Conservation (phyloP, 306 rosid genomes). For the Argentina anserina region DNA sequence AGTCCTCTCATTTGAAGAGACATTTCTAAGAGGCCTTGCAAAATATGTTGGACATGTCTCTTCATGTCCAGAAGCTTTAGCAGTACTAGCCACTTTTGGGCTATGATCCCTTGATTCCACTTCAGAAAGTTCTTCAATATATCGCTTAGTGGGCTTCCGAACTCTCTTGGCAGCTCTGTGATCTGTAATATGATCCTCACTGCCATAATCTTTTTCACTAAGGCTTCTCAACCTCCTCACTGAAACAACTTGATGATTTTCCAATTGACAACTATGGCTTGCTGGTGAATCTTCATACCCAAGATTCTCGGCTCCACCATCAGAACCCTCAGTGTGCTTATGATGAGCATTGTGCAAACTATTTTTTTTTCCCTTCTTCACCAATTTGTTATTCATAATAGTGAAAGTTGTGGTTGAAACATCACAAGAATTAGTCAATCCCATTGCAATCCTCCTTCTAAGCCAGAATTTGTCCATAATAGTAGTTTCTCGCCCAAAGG, state of each 20-base stretch:
- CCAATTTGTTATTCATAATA: conserved; percentile 55
- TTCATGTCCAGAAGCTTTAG: conserved; percentile 39
- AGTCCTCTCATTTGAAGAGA: conserved; percentile 49
- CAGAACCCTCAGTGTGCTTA: conserved; percentile 25
- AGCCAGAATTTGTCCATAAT: conserved; percentile 94
- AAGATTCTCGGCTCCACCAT: conserved; percentile 31
- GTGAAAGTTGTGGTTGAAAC: conserved; percentile 67
- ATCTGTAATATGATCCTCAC: conserved; percentile 43
- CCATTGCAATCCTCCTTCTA: conserved; percentile 91
- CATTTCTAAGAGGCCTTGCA: conserved; percentile 42
- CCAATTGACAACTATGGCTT: conserved; percentile 31
- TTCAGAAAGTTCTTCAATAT: conserved; percentile 96
- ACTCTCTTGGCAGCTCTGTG: conserved; percentile 76
- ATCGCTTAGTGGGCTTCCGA: conserved; percentile 90
- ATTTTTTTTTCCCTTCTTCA: conserved; percentile 44
- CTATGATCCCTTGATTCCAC: conserved; percentile 57
- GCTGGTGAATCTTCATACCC: conserved; percentile 42
- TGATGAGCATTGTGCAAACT: conserved; percentile 37
- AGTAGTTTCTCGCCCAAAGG: conserved; percentile 91
- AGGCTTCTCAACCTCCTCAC: conserved; percentile 36
- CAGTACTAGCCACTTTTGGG: conserved; percentile 40
- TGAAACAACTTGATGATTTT: conserved; percentile 44
- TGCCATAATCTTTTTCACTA: conserved; percentile 47
- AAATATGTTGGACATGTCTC: conserved; percentile 38
- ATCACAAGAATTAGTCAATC: conserved; percentile 83